phyloP scores from a whole-genome alignment of 2,329 filamentous ascomycete species.

The Fusarium chaquense region DNA sequence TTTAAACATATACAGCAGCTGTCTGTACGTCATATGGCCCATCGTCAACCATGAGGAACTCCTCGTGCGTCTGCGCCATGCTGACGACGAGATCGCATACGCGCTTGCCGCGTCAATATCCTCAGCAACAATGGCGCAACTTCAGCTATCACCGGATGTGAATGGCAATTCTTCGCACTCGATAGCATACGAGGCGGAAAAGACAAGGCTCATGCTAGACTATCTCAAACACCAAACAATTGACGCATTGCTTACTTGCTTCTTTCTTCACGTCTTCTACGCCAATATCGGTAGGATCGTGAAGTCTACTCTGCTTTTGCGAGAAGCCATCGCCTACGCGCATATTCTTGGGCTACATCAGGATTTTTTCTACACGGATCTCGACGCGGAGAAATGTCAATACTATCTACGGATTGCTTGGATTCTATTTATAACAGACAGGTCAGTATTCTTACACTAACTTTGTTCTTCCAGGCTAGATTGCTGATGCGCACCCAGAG shows the following conservation, averaged over 20 bases:
- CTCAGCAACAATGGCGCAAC: constrained; percentile 26
- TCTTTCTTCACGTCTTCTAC: constrained; percentile 31
- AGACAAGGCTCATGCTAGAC: constrained; percentile 21
- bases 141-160: constrained; percentile 2
- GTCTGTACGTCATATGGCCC: constrained; percentile 22
- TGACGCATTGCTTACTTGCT: constrained; percentile 20
- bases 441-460: not conserved
- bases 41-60: constrained; percentile 10
- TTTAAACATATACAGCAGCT: constrained; percentile 13
- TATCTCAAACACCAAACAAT: constrained; percentile 13
- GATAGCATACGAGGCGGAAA: constrained; percentile 14
- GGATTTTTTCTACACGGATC: constrained; percentile 17
- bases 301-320: constrained; percentile 22
- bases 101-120: constrained; percentile 20
- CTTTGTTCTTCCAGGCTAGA: fast-evolving
- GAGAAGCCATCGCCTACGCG: constrained; percentile 24
- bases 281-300: constrained; percentile 17
- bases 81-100: constrained; percentile 16
- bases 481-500: not conserved
- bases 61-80: not conserved
- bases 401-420: constrained; percentile 29
- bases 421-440: constrained; percentile 28
- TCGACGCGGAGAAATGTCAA: not conserved
- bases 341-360: constrained; percentile 29
- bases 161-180: not conserved